Percentiles rank a stretch among this genome's conserved stretches.
phyloP scores from a whole-genome alignment of 768 basidiomycete genomes.

The Leccinum disarticulatum region DNA sequence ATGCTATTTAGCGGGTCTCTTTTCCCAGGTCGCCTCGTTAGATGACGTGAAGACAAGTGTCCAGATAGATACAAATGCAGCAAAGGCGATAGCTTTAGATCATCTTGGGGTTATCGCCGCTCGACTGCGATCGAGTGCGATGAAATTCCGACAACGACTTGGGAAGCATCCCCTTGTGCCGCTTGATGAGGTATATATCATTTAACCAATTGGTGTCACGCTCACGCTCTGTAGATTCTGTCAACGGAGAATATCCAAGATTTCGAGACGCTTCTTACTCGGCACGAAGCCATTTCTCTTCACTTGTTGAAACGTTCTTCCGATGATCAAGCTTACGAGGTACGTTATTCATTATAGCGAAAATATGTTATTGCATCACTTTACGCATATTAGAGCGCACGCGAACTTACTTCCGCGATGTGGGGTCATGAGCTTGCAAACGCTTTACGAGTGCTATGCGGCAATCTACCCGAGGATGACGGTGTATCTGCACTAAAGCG shows the following conservation, averaged over 20 bases:
- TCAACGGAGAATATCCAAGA: slow-evolving; percentile 46
- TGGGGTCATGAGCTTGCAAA: slow-evolving; percentile 83
- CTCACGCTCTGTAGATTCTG: slow-evolving; percentile 45
- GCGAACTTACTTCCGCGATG: slow-evolving; percentile 74
- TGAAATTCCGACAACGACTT: slow-evolving; percentile 38
- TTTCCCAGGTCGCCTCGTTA: slow-evolving; percentile 67
- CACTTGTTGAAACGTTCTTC: slow-evolving; percentile 71
- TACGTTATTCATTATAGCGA: slow-evolving; percentile 33
- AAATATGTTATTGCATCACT: background rate
- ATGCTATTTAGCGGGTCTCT: background rate
- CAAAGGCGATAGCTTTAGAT: slow-evolving; percentile 88
- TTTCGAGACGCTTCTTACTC: slow-evolving; percentile 57
- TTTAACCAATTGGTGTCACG: background rate
- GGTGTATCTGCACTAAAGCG: slow-evolving; percentile 25
- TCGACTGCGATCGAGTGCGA: slow-evolving; percentile 60
- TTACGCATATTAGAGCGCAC: slow-evolving; percentile 56
- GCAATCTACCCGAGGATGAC: slow-evolving; percentile 45
- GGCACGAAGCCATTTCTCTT: slow-evolving; percentile 62
- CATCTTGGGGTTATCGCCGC: slow-evolving; percentile 94
- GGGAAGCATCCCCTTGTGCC: slow-evolving; percentile 45
- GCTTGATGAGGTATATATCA: slow-evolving; percentile 63
- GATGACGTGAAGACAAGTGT: slow-evolving; percentile 75
- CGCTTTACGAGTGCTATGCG: slow-evolving; percentile 58
- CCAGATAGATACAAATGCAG: slow-evolving; percentile 74
- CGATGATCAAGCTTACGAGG: slow-evolving; percentile 81